A percentile compares a stretch with the other conserved stretches of the same genome.
phyloP scores from a whole-genome alignment of 768 basidiomycete genomes.

The Pholiota conissans region DNA sequence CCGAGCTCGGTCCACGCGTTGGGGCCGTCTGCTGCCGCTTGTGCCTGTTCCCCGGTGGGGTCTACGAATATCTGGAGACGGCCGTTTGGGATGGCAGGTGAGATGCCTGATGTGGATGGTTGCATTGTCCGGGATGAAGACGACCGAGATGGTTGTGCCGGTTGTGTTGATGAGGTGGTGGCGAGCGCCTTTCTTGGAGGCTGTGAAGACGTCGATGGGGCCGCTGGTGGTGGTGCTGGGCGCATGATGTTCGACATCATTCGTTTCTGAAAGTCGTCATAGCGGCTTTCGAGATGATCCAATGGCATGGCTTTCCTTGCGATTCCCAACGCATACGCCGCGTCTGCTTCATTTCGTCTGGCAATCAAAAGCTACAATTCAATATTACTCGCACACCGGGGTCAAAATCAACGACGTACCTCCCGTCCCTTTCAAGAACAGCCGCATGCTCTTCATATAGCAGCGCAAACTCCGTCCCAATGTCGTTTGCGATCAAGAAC shows the following conservation, averaged over 20 bases:
- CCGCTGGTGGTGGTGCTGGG: constrained; percentile 36
- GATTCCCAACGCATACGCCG: constrained; percentile 85
- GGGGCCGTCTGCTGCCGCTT: constrained; percentile 40
- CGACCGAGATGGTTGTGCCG: constrained; percentile 36
- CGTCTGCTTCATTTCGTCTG: constrained; percentile 89
- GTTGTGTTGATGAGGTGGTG: constrained; percentile 44
- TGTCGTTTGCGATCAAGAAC: constrained; percentile 88
- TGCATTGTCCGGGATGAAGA: constrained; percentile 24
- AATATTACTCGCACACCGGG: not conserved
- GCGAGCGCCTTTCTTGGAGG: constrained; percentile 33
- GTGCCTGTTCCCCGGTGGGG: constrained; percentile 52
- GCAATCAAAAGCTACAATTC: constrained; percentile 6
- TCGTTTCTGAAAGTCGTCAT: constrained; percentile 88
- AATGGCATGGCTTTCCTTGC: constrained; percentile 79
- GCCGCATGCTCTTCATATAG: constrained; percentile 93
- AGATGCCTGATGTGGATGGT: constrained; percentile 25
- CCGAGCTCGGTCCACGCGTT: constrained; percentile 73
- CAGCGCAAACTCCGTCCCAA: constrained; percentile 77
- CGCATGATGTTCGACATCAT: constrained; percentile 66
- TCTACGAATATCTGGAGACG: constrained; percentile 76
- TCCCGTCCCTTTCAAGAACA: constrained; percentile 76
- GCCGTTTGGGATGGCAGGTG: constrained; percentile 45
- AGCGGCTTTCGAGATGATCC: constrained; percentile 74
- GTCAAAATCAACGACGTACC: constrained; percentile 51
- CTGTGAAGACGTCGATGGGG: constrained; percentile 30